Base-by-base conservation (phyloP, 176 grass and related monocot genomes). In the Urochloa ruziziensis region DNA sequence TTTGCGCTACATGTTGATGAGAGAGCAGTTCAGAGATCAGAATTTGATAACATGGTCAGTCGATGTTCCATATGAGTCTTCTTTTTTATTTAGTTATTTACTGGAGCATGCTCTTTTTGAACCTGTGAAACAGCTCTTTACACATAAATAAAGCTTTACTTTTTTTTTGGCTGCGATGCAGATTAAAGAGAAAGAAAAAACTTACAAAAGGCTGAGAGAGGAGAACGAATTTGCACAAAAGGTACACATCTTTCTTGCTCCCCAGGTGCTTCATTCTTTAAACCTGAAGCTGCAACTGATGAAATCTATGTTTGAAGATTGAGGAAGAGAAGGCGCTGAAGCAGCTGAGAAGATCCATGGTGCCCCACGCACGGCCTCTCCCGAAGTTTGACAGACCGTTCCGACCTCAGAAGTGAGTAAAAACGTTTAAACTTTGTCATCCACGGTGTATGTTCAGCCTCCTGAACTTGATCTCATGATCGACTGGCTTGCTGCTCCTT, bases 261-360 rank as follows among this genome's bases (percentile, higher is more conserved):
- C 29, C 51, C 54, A 34, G 48, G 29, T 78, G 15, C 21, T 27
- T 40, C 5, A 1, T 57, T 16, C 62, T 75, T 33, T 35, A 7
- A 46, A 57, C 6, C 0, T 79, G 7, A 24, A 82, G 39, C 36
- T 7, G 28, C 9, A 74, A 91, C 51, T 15, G 51, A 44, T 54
- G 39, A 25, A 54, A 87, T 80, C 64, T 75, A 6, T 77, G 23
- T 80, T 6, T 86, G 30, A 60, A 99, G 97, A 92, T 99, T 15
- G 97, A 99, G 67, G 97, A 99, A 78, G 97, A 99, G 85, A 99
- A 99, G 74, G 97, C 91, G 2, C 36, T 96, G 54, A 99, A 99
- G 61, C 97, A 96, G 27, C 73, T 99, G 18, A 96, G 97, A 56
- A 94, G 93, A 62, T 88, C 93, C 2, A 79, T 99, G 97, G 89